Evolutionary conservation across 164 flowering plant genomes (phyloP).

Genomic region (Macadamia integrifolia): DNA sequence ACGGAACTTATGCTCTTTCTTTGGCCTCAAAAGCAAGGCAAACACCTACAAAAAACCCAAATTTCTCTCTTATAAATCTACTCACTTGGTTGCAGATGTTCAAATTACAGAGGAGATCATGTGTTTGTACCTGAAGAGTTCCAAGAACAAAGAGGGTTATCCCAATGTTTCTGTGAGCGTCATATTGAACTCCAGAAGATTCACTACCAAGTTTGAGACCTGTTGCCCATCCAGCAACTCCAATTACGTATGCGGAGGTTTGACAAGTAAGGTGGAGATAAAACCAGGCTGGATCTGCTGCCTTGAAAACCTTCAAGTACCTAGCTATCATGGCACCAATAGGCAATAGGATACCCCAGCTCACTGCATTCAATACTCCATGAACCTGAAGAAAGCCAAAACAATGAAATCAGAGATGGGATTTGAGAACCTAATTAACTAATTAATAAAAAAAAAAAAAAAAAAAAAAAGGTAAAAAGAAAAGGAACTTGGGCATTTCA

Average conservation of each 20-base stretch:
- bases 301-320: conserved; percentile 38
- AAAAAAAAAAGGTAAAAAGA: no score
- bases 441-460: no score
- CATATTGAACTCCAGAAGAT: conserved; percentile 16
- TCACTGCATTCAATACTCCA: conserved; percentile 44
- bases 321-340: conserved; percentile 39
- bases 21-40: conserved; percentile 78
- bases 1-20: conserved; percentile 74
- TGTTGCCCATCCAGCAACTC: conserved; percentile 36
- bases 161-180: conserved; percentile 29
- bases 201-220: conserved; percentile 35
- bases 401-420: background rate
- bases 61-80: background rate
- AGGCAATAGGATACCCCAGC: conserved; percentile 51
- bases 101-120: no score
- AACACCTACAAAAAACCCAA: conserved; percentile 36
- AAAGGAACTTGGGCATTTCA: no score
- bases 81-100: no score
- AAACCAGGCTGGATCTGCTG: conserved; percentile 39
- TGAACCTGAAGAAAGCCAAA: conserved; percentile 34
- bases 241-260: conserved; percentile 25
- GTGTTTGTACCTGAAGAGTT: conserved; percentile 27
- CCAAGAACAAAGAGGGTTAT: conserved; percentile 25
- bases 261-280: conserved; percentile 29
- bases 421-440: no score